Base-by-base conservation (phyloP, 129 eudicot species). In the Centaurea solstitialis region DNA sequence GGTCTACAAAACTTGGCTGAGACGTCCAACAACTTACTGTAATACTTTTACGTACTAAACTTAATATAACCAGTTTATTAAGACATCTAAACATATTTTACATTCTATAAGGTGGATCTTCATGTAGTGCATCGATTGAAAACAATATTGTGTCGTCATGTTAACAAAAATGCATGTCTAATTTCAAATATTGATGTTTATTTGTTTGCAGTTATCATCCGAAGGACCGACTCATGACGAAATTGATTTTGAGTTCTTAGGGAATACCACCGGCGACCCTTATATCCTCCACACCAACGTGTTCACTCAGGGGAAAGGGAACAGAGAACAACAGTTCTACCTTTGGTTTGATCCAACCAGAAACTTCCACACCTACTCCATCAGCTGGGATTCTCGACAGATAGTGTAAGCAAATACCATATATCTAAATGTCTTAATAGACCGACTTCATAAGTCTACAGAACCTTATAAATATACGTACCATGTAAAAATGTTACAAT, bases 291-390 rank as follows among this genome's bases (percentile, higher is more conserved):
- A 93, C 90, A 93, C 98, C 10, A 93, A 93, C 81, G 89, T 93
- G 5, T 93, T 76, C 50, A 79, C 92, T 47, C 91, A 89, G 68
- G 98, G 98, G 12, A 87, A 89, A 73, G 98, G 98, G 15, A 76
- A 79, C 89, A 84, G 93, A 35, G 97, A 93, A 66, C 97, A 93
- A 59, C 96, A 93, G 9, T 93, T 91, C 78, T 84, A 90, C 73
- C 88, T 93, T 5, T 93, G 98, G 98, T 93, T 93, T 68, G 98
- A 93, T 59, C 98, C 98, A 12, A 87, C 98, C 62, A 91, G 76
- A 22, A 87, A 90, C 81, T 93, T 90, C 84, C 98, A 93, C 86
- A 93, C 98, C 76, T 93, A 93, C 82, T 90, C 98, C 0, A 78
- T 93, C 85, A 79, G 85, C 9, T 93, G 98, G 98, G 90, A 93